phyloP scores from a whole-genome alignment of 495 filamentous ascomycete genomes.

The Durotheca rogersii region DNA sequence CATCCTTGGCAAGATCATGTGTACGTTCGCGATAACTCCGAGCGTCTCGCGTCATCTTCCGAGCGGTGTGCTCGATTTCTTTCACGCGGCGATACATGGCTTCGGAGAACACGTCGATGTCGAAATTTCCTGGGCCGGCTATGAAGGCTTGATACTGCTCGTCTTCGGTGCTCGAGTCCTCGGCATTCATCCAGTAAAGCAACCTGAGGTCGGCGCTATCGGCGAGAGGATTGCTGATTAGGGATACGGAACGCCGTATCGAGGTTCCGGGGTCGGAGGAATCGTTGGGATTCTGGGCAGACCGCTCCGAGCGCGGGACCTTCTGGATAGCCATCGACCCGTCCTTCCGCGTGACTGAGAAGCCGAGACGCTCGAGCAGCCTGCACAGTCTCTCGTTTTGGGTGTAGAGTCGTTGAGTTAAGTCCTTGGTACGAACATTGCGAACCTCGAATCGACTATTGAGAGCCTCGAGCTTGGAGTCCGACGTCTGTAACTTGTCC shows the following conservation, averaged over 20 bases:
- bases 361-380: conserved; percentile 83
- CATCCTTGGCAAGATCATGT: conserved; percentile 78
- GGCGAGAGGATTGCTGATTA: conserved; percentile 43
- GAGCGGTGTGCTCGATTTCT: conserved; percentile 83
- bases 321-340: conserved; percentile 74
- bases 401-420: conserved; percentile 75
- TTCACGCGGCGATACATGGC: conserved; percentile 81
- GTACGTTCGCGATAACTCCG: conserved; percentile 85
- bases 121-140: conserved; percentile 68
- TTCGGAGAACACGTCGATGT: conserved; percentile 79
- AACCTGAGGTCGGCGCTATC: conserved; percentile 62
- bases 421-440: conserved; percentile 68
- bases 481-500: conserved; percentile 52
- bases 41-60: conserved; percentile 87
- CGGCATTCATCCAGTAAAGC: conserved; percentile 74
- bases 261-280: conserved; percentile 63
- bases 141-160: conserved; percentile 71
- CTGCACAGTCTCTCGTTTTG: conserved; percentile 74
- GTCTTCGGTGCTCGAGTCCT: conserved; percentile 64
- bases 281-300: conserved; percentile 51
- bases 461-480: conserved; percentile 54
- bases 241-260: conserved; percentile 51
- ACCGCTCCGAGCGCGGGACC: conserved; percentile 64
- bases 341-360: conserved; percentile 72
- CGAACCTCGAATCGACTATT: conserved; percentile 60